Percentiles rank a stretch among this genome's conserved stretches.
These are phyloP conservation scores for Puccinia triticina DNA, from an alignment of 1,284 basidiomycete species.

Conservation along the genomic window DNA sequence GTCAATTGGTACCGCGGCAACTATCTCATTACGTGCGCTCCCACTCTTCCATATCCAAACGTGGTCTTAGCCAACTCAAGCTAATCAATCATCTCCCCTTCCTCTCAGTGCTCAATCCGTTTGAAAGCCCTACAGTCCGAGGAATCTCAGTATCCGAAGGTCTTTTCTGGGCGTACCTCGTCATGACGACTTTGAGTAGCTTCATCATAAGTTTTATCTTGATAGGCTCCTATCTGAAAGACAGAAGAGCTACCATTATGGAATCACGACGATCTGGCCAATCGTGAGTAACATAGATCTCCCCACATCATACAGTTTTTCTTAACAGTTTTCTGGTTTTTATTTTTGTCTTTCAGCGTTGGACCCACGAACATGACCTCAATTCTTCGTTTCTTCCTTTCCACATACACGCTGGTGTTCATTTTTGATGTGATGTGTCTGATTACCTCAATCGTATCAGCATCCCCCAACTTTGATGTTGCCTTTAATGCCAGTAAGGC, in stretches of 20 bases:
- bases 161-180: conserved; percentile 47
- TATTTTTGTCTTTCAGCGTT: not conserved
- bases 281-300: not conserved
- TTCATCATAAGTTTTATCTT: conserved; percentile 5
- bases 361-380: not conserved
- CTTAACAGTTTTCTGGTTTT: not conserved
- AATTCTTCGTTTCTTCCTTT: conserved; percentile 37
- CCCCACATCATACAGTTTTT: not conserved
- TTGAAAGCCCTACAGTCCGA: not conserved
- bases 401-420: conserved; percentile 38
- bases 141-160: conserved; percentile 32
- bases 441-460: conserved; percentile 41
- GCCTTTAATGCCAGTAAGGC: conserved; percentile 28
- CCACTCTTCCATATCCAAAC: not conserved
- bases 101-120: conserved; percentile 16
- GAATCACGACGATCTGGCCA: conserved; percentile 1
- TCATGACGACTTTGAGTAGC: conserved; percentile 23
- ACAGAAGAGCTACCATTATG: conserved; percentile 20
- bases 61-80: no score
- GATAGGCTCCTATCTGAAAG: conserved; percentile 14
- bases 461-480: conserved; percentile 30
- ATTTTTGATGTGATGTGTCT: conserved; percentile 38
- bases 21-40: conserved; percentile 33
- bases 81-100: no score
- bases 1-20: conserved; percentile 34